Conservation (phyloP, 768 basidiomycete genomes). For the Ephemerocybe angulata region DNA sequence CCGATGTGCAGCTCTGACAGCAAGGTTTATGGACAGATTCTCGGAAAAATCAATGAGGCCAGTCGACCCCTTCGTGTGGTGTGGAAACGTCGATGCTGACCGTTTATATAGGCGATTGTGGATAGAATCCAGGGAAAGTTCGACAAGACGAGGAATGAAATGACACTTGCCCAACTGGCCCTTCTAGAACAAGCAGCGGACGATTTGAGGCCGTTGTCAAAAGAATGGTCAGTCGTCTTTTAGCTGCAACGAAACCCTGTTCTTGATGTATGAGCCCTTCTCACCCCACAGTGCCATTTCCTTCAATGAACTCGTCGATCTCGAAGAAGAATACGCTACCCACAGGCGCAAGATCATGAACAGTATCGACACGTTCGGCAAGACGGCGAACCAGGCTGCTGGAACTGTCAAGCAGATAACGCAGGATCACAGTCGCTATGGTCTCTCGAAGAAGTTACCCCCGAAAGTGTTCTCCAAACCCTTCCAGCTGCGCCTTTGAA, state of each 20-base stretch:
- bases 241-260: not conserved
- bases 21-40: conserved; percentile 43
- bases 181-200: conserved; percentile 45
- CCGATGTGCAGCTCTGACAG: conserved; percentile 11
- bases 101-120: conserved; percentile 39
- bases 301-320: conserved; percentile 51
- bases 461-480: conserved; percentile 34
- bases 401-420: conserved; percentile 35
- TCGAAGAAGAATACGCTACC: conserved; percentile 51
- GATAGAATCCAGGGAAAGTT: conserved; percentile 46
- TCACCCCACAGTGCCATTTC: conserved; percentile 37
- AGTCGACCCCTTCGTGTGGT: too few relatives aligned
- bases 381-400: conserved; percentile 34
- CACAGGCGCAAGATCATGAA: conserved; percentile 37
- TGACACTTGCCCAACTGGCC: conserved; percentile 40
- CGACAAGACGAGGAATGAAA: conserved; percentile 42
- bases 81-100: too few relatives aligned
- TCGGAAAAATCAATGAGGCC: too few relatives aligned
- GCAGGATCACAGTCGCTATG: conserved; percentile 45
- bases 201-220: conserved; percentile 42
- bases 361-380: conserved; percentile 40
- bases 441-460: conserved; percentile 50
- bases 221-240: conserved; percentile 18
- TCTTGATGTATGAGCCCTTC: not conserved
- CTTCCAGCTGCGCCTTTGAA: not conserved